These are phyloP conservation scores for Trichoderma virens DNA, from an alignment of 495 filamentous ascomycete species.

Conservation along the genomic window DNA sequence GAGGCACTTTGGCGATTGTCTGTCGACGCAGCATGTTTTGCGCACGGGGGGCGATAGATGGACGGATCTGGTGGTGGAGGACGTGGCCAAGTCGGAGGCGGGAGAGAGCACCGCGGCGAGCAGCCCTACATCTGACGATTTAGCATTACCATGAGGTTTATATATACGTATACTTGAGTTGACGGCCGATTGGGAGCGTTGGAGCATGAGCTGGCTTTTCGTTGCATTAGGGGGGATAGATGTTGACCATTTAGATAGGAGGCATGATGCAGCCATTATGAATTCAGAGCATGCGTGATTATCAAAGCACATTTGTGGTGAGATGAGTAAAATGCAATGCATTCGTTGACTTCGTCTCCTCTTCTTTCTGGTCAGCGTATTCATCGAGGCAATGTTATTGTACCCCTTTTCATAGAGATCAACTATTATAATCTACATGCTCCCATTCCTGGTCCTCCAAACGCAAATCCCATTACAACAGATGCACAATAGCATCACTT, in stretches of 20 bases:
- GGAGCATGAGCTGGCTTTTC: neutral
- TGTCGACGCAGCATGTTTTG: conserved; percentile 57
- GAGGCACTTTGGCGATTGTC: conserved; percentile 64
- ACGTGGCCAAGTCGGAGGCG: neutral
- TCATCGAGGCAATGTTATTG: too few species aligned
- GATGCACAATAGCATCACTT: too few species aligned
- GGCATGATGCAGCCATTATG: neutral
- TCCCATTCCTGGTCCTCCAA: too few species aligned
- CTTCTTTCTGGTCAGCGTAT: too few species aligned
- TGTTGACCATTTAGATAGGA: neutral
- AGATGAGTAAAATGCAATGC: too few species aligned
- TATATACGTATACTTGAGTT: neutral
- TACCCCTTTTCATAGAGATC: too few species aligned
- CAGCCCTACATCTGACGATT: neutral
- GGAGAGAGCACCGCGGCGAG: conserved; percentile 2
- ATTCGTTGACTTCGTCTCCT: too few species aligned
- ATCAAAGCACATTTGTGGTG: too few species aligned
- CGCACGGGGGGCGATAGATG: conserved; percentile 49
- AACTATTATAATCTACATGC: too few species aligned
- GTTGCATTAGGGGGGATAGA: neutral
- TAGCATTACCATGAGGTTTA: neutral
- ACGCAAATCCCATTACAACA: too few species aligned
- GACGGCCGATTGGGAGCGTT: neutral
- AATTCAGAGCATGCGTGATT: neutral
- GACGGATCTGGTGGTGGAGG: neutral